phyloP scores from a whole-genome alignment of 257 asterid species.

The Ehretia macrophylla region DNA sequence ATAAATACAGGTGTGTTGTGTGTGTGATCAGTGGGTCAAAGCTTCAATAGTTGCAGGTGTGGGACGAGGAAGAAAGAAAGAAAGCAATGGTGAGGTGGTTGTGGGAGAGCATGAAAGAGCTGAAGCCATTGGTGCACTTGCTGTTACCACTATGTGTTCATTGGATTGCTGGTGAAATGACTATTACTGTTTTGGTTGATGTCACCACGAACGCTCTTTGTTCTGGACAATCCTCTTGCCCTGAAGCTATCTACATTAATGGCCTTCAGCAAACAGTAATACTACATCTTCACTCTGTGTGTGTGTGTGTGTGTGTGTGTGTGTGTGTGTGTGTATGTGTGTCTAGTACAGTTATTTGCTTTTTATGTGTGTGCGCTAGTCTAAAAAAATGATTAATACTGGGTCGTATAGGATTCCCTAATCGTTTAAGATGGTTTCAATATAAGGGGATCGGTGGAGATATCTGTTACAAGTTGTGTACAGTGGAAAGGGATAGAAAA shows the following conservation, averaged over 20 bases:
- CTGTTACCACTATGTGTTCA: slow-evolving; percentile 69
- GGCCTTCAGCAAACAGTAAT: slow-evolving; percentile 90
- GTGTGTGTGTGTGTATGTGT: too few species aligned
- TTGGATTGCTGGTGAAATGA: slow-evolving; percentile 93
- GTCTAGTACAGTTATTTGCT: too few species aligned
- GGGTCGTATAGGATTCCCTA: too few species aligned
- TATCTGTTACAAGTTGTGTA: too few species aligned
- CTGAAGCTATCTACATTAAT: slow-evolving; percentile 72
- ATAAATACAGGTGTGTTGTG: background rate
- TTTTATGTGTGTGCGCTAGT: too few species aligned
- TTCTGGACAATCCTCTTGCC: slow-evolving; percentile 54
- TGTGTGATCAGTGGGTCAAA: background rate
- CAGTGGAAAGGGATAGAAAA: too few species aligned
- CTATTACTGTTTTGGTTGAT: slow-evolving; percentile 81
- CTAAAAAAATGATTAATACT: too few species aligned
- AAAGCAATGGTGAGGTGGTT: slow-evolving; percentile 20
- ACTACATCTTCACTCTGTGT: background rate
- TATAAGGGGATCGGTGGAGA: too few species aligned
- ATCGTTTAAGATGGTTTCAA: too few species aligned
- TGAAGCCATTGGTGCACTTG: slow-evolving; percentile 56
- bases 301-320: background rate
- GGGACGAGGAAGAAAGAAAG: background rate
- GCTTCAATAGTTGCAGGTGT: background rate
- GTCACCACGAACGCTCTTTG: slow-evolving; percentile 86
- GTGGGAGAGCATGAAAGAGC: slow-evolving; percentile 40